Conservation (phyloP, 108 stramenopile genomes). For the Nitzschia sp. region DNA sequence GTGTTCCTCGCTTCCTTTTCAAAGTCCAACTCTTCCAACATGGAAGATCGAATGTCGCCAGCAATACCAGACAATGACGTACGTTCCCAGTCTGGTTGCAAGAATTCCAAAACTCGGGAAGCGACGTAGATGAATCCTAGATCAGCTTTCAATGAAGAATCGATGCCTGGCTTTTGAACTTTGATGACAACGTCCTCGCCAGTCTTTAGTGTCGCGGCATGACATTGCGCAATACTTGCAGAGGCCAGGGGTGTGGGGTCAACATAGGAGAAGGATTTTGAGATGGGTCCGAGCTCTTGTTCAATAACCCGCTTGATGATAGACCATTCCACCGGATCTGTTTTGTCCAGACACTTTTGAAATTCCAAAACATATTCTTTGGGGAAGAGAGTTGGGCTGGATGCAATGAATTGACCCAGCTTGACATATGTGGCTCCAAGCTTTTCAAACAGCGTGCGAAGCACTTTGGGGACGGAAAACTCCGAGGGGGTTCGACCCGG, state of each 20-base stretch:
- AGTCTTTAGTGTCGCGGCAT: constrained; percentile 80
- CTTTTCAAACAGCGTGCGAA: constrained; percentile 87
- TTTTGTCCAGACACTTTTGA: constrained; percentile 93
- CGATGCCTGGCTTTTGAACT: constrained; percentile 94
- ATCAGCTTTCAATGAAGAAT: constrained; percentile 88
- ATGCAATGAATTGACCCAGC: constrained; percentile 95
- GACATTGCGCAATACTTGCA: constrained; percentile 94
- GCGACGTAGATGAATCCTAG: constrained; percentile 91
- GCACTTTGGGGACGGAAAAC: constrained; percentile 64
- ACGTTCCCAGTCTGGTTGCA: constrained; percentile 90
- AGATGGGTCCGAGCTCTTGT: constrained; percentile 77
- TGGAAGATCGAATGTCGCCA: constrained; percentile 82
- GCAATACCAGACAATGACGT: constrained; percentile 84
- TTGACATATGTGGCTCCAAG: constrained; percentile 97
- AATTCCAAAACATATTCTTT: constrained; percentile 93
- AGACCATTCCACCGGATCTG: constrained; percentile 82
- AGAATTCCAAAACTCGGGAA: constrained; percentile 83
- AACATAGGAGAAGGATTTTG: constrained; percentile 64
- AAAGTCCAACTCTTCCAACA: constrained; percentile 96
- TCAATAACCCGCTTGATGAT: constrained; percentile 84
- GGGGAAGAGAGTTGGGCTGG: constrained; percentile 92
- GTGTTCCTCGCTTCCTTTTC: constrained; percentile 89
- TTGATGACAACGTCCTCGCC: constrained; percentile 96
- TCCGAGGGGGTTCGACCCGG: constrained; percentile 31
- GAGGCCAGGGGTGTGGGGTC: constrained; percentile 85